These are phyloP conservation scores for Malassezia sp. DNA, from an alignment of 1,284 basidiomycete genomes.

Conservation along the genomic window DNA sequence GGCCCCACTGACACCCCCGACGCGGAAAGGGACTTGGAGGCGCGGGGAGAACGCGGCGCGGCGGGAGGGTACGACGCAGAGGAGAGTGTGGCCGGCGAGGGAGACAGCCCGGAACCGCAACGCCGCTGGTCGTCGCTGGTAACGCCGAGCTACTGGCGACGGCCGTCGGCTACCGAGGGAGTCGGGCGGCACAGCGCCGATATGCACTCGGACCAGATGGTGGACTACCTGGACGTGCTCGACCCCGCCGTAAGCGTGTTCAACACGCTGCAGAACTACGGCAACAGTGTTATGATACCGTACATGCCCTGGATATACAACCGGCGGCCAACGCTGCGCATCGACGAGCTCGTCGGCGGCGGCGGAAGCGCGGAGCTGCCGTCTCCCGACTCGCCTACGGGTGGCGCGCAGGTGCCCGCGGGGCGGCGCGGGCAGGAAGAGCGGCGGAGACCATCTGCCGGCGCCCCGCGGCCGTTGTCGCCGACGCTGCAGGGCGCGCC, in stretches of 20 bases:
- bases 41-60: too few relatives aligned
- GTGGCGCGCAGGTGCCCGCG: too few relatives aligned
- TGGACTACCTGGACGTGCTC: conserved; percentile 57
- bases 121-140: not conserved
- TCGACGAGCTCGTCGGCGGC: conserved; percentile 40
- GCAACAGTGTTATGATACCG: conserved; percentile 64
- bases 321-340: conserved; percentile 57
- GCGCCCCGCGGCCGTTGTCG: not conserved
- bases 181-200: not conserved
- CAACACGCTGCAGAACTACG: conserved; percentile 62
- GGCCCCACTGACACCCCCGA: not conserved
- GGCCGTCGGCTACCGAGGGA: conserved; percentile 5
- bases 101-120: too few relatives aligned
- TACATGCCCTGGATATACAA: conserved; percentile 57
- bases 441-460: too few relatives aligned
- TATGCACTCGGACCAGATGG: conserved; percentile 31
- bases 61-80: too few relatives aligned
- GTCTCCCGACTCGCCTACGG: too few relatives aligned
- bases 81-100: too few relatives aligned
- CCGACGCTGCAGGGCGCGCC: too few relatives aligned
- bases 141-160: not conserved
- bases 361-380: too few relatives aligned
- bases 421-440: too few relatives aligned
- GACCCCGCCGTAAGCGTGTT: conserved; percentile 64
- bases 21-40: not conserved